Evolutionary conservation across 176 grass and related monocot species (phyloP), one percentile per base, ranked within the genome.

Genomic region (Carex kokanica): DNA sequence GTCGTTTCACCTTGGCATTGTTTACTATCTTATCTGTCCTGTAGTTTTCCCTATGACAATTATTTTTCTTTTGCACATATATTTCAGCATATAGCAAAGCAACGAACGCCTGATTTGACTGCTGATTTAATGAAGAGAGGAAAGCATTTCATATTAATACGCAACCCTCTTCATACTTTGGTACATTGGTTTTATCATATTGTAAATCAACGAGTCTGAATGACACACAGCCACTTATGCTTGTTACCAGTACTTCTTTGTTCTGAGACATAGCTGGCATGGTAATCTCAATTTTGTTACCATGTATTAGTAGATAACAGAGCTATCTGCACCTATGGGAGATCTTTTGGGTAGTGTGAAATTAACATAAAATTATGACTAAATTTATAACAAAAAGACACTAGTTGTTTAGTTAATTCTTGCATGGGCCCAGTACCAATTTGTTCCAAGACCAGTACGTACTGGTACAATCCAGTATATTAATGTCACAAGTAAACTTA

Each of bases 101-200:
- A 98, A 68, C 86, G 53, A 11, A 90, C 94, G 43, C 92, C 92
- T 52, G 86, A 90, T 63, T 85, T 98, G 51, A 84, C 89, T 41
- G 83, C 64, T 25, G 88, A 93, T 84, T 88, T 98, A 85, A 89
- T 93, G 90, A 95, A 93, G 85, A 93, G 89, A 81, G 95, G 95
- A 86, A 98, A 95, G 12, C 95, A 98, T 87, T 95, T 98, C 86
- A 95, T 98, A 87, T 69, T 98, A 83, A 98, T 98, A 84, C 85
- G 92, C 11, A 95, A 90, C 70, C 95, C 95, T 82, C 83, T 98
- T 69, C 91, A 91, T 83, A 95, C 91, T 52, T 86, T 98, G 89
- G 95, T 98, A 94, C 75, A 51, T 83, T 4, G 31, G 5, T 54
- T 52, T 77, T 77, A 25, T 77, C 73, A 8, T 77, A 55, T 77